Evolutionary conservation across 345 rosid genomes (phyloP), one percentile per base, ranked within the genome.

Genomic region (Linum lewisii): DNA sequence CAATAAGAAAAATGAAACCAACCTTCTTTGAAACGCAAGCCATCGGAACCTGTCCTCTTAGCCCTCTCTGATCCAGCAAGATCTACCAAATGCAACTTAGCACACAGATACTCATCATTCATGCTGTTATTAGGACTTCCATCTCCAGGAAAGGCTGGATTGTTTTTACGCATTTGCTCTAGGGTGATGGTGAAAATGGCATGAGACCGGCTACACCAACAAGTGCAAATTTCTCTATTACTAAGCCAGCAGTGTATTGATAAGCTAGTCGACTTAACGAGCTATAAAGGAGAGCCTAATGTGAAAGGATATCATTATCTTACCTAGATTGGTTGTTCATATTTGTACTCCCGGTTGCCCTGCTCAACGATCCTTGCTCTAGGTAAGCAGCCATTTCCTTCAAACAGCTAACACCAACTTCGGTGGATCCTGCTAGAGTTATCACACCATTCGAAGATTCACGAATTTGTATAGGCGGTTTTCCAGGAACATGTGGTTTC

Each of bases 31-130:
- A 93, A 93, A 59, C 97, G 88, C 74, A 93, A 44, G 63, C 99
- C 99, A 65, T 93, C 96, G 6, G 97, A 93, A 66, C 99, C 97
- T 22, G 97, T 93, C 79, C 99, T 81, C 74, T 93, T 93, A 55
- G 99, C 99, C 67, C 99, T 73, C 73, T 89, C 99, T 0, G 99
- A 93, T 69, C 99, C 99, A 65, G 99, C 99, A 70, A 93, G 99
- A 78, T 93, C 99, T 59, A 93, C 99, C 42, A 93, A 74, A 79
- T 93, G 99, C 79, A 93, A 72, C 82, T 93, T 93, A 29, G 99
- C 99, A 74, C 97, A 89, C 20, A 93, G 84, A 66, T 93, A 93
- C 66, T 93, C 99, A 71, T 87, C 99, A 67, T 74, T 84, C 80
- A 83, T 77, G 66, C 70, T 70, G 59, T 79, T 94, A 69, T 57